A percentile compares a stretch with the other conserved stretches of the same genome.
Evolutionary conservation across 768 basidiomycete genomes (phyloP).

Genomic region (Termitomyces heimii): DNA sequence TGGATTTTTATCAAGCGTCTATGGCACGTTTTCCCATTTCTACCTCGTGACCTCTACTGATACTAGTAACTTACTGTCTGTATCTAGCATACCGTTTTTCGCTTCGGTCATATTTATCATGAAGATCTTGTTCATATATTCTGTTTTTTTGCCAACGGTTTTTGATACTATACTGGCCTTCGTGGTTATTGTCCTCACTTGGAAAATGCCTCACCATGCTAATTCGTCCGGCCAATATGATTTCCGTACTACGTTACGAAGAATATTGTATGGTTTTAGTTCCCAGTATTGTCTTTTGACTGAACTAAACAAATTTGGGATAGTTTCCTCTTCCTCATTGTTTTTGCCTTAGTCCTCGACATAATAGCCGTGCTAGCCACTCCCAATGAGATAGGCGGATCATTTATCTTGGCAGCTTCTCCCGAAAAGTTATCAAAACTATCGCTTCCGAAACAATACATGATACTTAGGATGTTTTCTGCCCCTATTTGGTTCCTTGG

Average conservation of each 20-base stretch:
- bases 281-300: not conserved
- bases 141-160: not conserved
- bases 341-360: not conserved
- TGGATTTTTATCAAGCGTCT: too few species aligned
- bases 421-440: too few species aligned
- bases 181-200: not conserved
- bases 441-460: too few species aligned
- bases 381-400: not conserved
- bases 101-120: not conserved
- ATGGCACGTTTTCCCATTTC: too few species aligned
- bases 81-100: not conserved
- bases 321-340: not conserved
- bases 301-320: not conserved
- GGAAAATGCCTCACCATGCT: not conserved
- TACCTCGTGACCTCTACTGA: not conserved
- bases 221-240: not conserved
- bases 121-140: not conserved
- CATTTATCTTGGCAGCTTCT: too few species aligned
- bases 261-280: not conserved
- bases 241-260: not conserved
- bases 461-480: not conserved
- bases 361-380: not conserved
- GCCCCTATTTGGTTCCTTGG: not conserved
- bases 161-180: not conserved
- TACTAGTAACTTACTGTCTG: not conserved